Evolutionary conservation across 2,329 filamentous ascomycete genomes (phyloP).

Genomic region (Cytospora schulzeri): DNA sequence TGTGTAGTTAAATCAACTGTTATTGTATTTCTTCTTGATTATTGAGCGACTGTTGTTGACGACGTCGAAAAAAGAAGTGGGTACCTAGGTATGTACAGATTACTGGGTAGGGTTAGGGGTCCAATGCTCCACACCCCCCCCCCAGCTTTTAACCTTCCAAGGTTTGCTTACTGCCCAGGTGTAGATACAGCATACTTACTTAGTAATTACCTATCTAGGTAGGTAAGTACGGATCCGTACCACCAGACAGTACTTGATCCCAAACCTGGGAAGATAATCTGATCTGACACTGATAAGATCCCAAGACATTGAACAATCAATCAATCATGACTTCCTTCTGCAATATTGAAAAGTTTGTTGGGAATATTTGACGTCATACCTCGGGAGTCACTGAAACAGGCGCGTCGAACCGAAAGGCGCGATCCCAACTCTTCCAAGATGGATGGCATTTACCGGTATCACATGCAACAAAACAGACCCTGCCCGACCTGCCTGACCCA

Average conservation of each 20-base stretch:
- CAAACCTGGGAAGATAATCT: too few relatives aligned
- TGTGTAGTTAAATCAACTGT: too few relatives aligned
- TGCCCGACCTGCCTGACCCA: too few relatives aligned
- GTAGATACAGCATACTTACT: too few relatives aligned
- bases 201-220: neutral
- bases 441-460: neutral
- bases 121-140: too few relatives aligned
- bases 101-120: neutral
- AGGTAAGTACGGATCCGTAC: neutral
- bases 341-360: neutral
- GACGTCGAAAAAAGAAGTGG: neutral
- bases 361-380: slow-evolving; percentile 10
- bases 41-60: too few relatives aligned
- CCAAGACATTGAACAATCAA: neutral
- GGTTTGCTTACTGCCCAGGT: too few relatives aligned
- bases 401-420: slow-evolving; percentile 3
- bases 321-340: neutral
- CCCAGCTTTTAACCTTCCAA: too few relatives aligned
- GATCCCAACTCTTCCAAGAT: neutral
- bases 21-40: too few relatives aligned
- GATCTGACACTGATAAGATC: neutral
- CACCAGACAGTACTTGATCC: neutral
- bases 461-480: too few relatives aligned
- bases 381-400: neutral
- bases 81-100: too few relatives aligned